Conservation (phyloP, 2,329 filamentous ascomycete species). For the Monosporascus cannonballus region DNA sequence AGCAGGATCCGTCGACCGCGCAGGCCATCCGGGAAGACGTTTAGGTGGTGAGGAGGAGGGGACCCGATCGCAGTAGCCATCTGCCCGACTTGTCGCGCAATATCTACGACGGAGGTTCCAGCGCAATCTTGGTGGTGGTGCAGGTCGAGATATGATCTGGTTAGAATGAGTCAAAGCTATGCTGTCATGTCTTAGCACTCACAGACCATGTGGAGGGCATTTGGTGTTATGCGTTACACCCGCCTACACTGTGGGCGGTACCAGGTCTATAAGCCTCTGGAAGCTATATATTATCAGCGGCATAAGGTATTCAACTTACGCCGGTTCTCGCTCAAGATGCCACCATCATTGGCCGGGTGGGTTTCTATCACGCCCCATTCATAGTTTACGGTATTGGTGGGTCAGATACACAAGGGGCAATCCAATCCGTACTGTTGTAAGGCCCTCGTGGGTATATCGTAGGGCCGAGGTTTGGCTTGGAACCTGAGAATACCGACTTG, state of each 20-base stretch:
- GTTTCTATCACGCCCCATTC: background rate
- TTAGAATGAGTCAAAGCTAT: too few species aligned
- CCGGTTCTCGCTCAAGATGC: background rate
- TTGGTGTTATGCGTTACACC: too few species aligned
- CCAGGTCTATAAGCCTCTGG: too few species aligned
- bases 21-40: slow-evolving; percentile 42
- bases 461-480: slow-evolving; percentile 2
- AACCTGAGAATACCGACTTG: background rate
- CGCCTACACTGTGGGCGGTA: too few species aligned
- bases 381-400: background rate
- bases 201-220: too few species aligned
- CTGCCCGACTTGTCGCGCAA: background rate
- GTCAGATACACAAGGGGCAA: background rate
- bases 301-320: too few species aligned
- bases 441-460: slow-evolving; percentile 14
- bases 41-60: slow-evolving; percentile 29
- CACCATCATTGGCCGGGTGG: background rate
- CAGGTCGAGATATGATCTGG: background rate
- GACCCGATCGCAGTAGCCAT: background rate
- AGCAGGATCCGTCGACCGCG: slow-evolving; percentile 57
- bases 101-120: too few species aligned
- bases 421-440: background rate
- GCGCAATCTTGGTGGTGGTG: background rate
- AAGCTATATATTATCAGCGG: too few species aligned
- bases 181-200: too few species aligned